Evolutionary conservation across 768 basidiomycete species (phyloP).

Genomic region (Boletus rubropictus): DNA sequence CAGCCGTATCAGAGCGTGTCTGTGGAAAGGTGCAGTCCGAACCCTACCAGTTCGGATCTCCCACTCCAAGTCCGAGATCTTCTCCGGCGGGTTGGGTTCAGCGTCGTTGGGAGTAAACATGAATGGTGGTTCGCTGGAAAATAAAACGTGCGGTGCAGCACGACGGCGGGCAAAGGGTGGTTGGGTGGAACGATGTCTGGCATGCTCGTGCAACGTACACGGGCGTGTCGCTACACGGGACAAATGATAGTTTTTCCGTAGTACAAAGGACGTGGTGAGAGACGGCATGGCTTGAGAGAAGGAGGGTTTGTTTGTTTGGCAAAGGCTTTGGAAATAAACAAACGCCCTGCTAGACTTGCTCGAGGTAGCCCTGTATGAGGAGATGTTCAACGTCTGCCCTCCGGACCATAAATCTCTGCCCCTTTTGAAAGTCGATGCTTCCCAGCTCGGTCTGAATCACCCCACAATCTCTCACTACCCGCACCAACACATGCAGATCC

Average conservation of each 20-base stretch:
- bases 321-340: slow-evolving; percentile 20
- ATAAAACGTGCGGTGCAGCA: background rate
- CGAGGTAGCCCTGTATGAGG: slow-evolving; percentile 88
- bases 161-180: slow-evolving; percentile 12
- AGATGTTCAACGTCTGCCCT: slow-evolving; percentile 89
- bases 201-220: background rate
- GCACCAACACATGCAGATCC: slow-evolving; percentile 83
- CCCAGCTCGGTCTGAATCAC: slow-evolving; percentile 90
- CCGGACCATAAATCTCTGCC: slow-evolving; percentile 84
- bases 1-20: slow-evolving; percentile 29
- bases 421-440: slow-evolving; percentile 83
- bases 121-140: slow-evolving; percentile 10
- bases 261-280: background rate
- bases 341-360: slow-evolving; percentile 55
- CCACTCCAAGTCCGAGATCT: slow-evolving; percentile 68
- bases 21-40: slow-evolving; percentile 1
- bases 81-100: slow-evolving; percentile 7
- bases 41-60: slow-evolving; percentile 64
- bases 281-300: slow-evolving; percentile 11
- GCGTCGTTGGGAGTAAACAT: slow-evolving; percentile 23
- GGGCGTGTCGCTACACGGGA: background rate
- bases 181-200: slow-evolving; percentile 6
- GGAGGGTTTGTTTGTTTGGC: slow-evolving; percentile 27
- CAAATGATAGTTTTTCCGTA: background rate
- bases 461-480: slow-evolving; percentile 85